Evolutionary conservation across 331 rosid species (phyloP), one percentile per base, ranked within the genome.

Genomic region (Erythrophleum ivorense): DNA sequence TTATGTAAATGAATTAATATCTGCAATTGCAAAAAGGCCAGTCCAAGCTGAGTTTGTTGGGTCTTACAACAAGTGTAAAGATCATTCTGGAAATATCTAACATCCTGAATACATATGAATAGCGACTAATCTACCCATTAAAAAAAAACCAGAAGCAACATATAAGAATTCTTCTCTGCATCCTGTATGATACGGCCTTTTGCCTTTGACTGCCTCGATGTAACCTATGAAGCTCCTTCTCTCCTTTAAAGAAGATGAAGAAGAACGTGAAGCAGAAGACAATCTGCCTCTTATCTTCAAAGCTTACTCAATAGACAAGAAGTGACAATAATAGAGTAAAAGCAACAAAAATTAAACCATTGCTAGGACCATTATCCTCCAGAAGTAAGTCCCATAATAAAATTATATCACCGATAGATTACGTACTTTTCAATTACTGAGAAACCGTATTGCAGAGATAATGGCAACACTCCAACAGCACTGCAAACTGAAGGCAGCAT

Each of bases 401-500:
- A 36, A 36, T 36, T 4, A 36, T 36, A 36, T 36, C 40, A 36
- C 40, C 63, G 55, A 73, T 71, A 63, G 84, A 75, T 58, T 2
- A 82, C 92, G 5, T 92, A 92, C 97, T 88, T 84, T 80, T 91
- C 91, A 34, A 89, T 84, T 81, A 85, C 83, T 29, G 92, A 59
- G 90, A 92, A 92, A 79, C 97, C 94, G 4, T 92, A 92, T 77
- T 92, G 97, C 71, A 92, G 92, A 79, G 94, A 91, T 74, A 92
- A 81, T 7, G 95, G 94, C 78, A 91, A 83, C 79, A 91, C 94
- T 50, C 95, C 95, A 57, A 92, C 95, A 78, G 97, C 97, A 75
- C 97, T 92, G 88, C 97, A 89, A 85, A 92, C 95, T 92, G 94
- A 80, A 89, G 78, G 75, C 29, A 84, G 12, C 65, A 79, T 77